phyloP scores from a whole-genome alignment of 768 basidiomycete genomes.

The Cystofilobasidium bisporidii region DNA sequence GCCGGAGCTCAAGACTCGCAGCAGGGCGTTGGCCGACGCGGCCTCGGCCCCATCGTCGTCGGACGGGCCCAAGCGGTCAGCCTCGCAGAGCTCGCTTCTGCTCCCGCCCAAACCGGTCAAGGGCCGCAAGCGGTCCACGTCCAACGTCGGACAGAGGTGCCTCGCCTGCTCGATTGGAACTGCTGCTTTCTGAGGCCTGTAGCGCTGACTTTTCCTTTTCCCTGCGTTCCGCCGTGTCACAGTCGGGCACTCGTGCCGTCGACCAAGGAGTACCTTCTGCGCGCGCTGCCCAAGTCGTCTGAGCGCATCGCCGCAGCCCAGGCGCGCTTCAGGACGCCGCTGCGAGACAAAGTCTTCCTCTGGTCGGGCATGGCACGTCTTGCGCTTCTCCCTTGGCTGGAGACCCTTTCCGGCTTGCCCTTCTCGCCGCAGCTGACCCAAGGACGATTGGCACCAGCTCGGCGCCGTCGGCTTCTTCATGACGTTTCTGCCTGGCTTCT shows the following conservation, averaged over 20 bases:
- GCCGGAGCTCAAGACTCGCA: not conserved
- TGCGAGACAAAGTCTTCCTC: slow-evolving; percentile 11
- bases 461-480: slow-evolving; percentile 60
- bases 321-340: slow-evolving; percentile 2
- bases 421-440: too few species aligned
- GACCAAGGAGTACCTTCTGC: slow-evolving; percentile 12
- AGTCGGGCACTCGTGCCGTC: not conserved
- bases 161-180: too few species aligned
- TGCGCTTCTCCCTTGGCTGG: too few species aligned
- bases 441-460: too few species aligned
- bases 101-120: not conserved
- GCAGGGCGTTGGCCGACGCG: not conserved
- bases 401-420: too few species aligned
- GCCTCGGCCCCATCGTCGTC: not conserved
- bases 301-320: slow-evolving; percentile 10
- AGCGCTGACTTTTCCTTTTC: not conserved
- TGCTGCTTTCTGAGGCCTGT: too few species aligned
- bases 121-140: slow-evolving; percentile 2
- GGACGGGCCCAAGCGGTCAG: not conserved
- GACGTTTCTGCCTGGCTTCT: slow-evolving; percentile 71
- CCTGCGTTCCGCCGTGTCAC: not conserved
- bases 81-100: slow-evolving; percentile 3
- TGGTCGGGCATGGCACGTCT: slow-evolving; percentile 12
- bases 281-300: slow-evolving; percentile 5
- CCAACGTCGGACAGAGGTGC: slow-evolving; percentile 7